Evolutionary conservation across 1,139 yeast species (phyloP), one percentile per base, ranked within the genome.

Genomic region (Yamadazyma blattariae): DNA sequence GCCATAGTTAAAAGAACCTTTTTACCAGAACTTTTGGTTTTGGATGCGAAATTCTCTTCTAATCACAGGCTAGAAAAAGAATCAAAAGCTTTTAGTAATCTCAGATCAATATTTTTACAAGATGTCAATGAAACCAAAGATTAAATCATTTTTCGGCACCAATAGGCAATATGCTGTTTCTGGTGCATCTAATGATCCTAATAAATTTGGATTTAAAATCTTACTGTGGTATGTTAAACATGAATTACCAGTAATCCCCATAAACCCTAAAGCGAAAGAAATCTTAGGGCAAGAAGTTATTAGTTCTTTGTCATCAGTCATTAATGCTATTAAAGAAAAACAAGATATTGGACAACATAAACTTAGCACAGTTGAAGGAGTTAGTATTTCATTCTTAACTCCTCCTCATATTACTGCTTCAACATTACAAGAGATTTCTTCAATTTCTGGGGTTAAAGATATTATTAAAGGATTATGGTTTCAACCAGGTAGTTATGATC

Each of bases 401-500:
- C 90, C 95, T 3, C 94, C 95, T 0, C 52, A 54, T 0, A 71
- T 82, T 10, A 77, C 88, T 2, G 57, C 59, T 13, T 50, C 58
- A 7, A 68, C 80, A 1, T 57, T 85, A 32, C 55, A 66, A 30
- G 71, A 69, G 30, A 63, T 73, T 15, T 52, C 62, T 31, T 31
- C 52, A 7, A 46, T 64, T 37, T 52, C 56, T 1, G 59, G 64
- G 2, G 61, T 56, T 48, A 44, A 55, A 35, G 46, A 46, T 8
- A 41, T 59, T 1, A 61, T 86, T 20, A 74, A 73, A 45, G 80
- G 82, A 1, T 61, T 84, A 20, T 86, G 95, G 95, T 79, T 84
- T 44, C 95, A 86, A 52, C 95, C 95, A 0, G 95, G 95, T 0
- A 73, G 87, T 24, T 83, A 74, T 45, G 79, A 82, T 47, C 55